Base-by-base conservation (phyloP, 139 green algal species). In the Haematococcus sp. region DNA sequence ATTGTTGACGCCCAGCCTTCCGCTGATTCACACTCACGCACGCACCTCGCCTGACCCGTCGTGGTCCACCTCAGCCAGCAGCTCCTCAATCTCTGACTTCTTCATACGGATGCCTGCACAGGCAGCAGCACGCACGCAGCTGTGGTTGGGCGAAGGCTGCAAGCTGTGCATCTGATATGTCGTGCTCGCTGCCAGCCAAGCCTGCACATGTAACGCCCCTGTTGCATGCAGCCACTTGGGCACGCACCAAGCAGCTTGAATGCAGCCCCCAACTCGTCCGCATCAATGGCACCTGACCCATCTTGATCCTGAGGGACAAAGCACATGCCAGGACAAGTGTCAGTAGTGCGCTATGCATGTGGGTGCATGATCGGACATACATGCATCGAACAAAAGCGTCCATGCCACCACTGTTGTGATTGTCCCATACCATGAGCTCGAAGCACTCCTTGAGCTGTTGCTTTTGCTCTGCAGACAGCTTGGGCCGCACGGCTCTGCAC, bases 261-360 rank as follows among this genome's bases (percentile, higher is more conserved):
- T 0, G 90, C 90, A 7, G 84, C 82, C 1, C 76, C 77, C 20
- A 94, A 76, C 76, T 95, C 90, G 1, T 87, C 86, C 3, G 84
- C 81, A 51, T 94, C 90, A 25, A 95, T 93, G 3, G 90, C 83
- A 0, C 90, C 90, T 1, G 79, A 89, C 2, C 89, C 89, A 64
- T 95, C 90, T 34, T 88, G 79, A 51, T 95, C 90, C 66, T 72
- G 66, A 44, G 58, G 3, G 28, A 19, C 17, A 63, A 63, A 15
- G 55, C 7, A 63, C 7, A 63, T 28, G 22, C 13, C 25, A 19
- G n/a, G 59, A 44, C 25, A 16, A 23, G 25, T 44, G 28, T 40
- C 59, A 66, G 15, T n/a, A n/a, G n/a, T n/a, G n/a, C n/a, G n/a
- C n/a, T n/a, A n/a, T n/a, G n/a, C n/a, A n/a, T n/a, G n/a, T n/a